Percentiles rank a stretch among this genome's conserved stretches.
phyloP scores from a whole-genome alignment of 164 flowering plant species.

The Vitis rupestris region DNA sequence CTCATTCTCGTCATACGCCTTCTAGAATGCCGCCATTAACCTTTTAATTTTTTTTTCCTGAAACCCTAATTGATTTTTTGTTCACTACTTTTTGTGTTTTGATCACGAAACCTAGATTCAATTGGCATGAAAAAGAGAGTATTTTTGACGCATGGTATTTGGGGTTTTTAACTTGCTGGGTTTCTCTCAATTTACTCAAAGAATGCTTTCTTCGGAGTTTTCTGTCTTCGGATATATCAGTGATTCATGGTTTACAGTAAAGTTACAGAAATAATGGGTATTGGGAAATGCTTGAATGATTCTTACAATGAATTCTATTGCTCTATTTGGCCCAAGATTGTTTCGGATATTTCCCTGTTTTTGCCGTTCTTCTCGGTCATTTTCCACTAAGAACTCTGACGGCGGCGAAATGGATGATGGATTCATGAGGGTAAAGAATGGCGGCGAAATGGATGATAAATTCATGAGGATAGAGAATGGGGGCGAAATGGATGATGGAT shows the following conservation, averaged over 20 bases:
- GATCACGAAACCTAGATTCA: no score
- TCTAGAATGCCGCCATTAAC: no score
- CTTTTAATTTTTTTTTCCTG: background rate
- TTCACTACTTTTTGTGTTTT: no score
- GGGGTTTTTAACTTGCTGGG: slow-evolving; percentile 14
- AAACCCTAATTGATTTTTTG: background rate
- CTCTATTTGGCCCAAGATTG: slow-evolving; percentile 21
- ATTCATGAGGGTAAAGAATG: slow-evolving; percentile 5
- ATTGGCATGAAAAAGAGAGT: no score
- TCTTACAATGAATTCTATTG: slow-evolving; percentile 35
- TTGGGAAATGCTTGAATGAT: slow-evolving; percentile 9
- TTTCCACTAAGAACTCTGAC: slow-evolving; percentile 14
- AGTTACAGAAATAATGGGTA: slow-evolving; percentile 24
- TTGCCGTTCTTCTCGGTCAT: slow-evolving; percentile 18
- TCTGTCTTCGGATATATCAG: background rate
- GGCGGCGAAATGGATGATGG: slow-evolving; percentile 24
- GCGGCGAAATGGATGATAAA: slow-evolving; percentile 17
- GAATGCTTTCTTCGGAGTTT: slow-evolving; percentile 7
- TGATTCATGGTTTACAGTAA: background rate
- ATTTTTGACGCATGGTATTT: no score
- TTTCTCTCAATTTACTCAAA: background rate
- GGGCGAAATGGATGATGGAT: slow-evolving; percentile 22
- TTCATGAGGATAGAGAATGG: slow-evolving; percentile 12
- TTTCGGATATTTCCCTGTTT: slow-evolving; percentile 13
- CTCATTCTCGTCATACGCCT: background rate